These are phyloP conservation scores for Hygrophorus russula DNA, from an alignment of 768 basidiomycete genomes.

Conservation along the genomic window DNA sequence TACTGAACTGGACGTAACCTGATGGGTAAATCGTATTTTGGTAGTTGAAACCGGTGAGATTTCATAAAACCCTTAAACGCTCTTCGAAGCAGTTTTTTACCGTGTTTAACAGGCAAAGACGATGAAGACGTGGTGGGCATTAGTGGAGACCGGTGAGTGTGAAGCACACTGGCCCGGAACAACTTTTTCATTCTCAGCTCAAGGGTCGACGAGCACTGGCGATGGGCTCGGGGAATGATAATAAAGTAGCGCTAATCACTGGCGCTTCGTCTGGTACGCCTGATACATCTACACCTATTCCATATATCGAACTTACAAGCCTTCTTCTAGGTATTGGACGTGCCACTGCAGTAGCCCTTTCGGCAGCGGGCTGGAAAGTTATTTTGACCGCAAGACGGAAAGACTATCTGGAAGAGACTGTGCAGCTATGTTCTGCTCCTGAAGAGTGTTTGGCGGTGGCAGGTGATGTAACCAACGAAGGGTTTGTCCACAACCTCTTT, in stretches of 20 bases:
- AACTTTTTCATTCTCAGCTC: too few species aligned
- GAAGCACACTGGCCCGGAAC: too few species aligned
- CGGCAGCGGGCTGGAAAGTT: too few species aligned
- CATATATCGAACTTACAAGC: conserved; percentile 50
- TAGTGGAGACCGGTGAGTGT: neutral
- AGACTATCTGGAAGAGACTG: too few species aligned
- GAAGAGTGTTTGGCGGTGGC: too few species aligned
- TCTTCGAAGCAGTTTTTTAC: conserved; percentile 28
- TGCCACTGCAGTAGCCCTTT: conserved; percentile 34
- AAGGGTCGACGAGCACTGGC: too few species aligned
- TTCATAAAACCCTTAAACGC: conserved; percentile 57
- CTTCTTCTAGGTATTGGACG: conserved; percentile 53
- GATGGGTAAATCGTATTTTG: conserved; percentile 59
- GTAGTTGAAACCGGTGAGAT: conserved; percentile 50
- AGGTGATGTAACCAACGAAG: too few species aligned
- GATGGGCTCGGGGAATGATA: too few species aligned
- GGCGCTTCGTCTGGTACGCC: conserved; percentile 35
- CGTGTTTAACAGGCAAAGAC: conserved; percentile 7
- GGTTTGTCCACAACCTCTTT: too few species aligned
- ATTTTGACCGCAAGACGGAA: conserved; percentile 39
- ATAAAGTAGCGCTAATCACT: conserved; percentile 17
- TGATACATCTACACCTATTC: conserved; percentile 47
- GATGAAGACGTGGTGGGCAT: neutral
- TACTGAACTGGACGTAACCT: conserved; percentile 54
- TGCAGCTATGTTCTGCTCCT: too few species aligned